Base-by-base conservation (phyloP, 441 rosid species). In the Corymbia calophylla region DNA sequence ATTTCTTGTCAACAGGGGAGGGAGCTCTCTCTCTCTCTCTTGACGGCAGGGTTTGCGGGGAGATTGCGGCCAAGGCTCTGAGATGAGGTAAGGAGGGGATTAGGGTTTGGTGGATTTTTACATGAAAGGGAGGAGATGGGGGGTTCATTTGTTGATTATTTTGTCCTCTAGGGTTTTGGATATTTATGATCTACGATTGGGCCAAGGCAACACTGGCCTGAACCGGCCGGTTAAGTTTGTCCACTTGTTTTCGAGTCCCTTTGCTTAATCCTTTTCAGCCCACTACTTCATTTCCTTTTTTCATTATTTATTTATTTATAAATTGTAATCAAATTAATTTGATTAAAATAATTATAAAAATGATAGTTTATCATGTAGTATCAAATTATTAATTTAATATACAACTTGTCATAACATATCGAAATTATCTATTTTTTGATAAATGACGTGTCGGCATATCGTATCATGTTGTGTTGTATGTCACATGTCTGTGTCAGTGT, bases 141-240 rank as follows among this genome's bases (percentile, higher is more conserved):
- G 49, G 15, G 21, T 39, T 73, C 49, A 25, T 18, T n/a, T 2
- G 25, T 91, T 92, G 88, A 86, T 91, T 86, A 51, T 77, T 89
- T 91, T 91, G 91, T 77, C 92, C 91, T 87, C 60, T 73, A 89
- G 93, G 93, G 92, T 91, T 93, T 89, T 77, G 29, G 85, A 17
- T 35, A 80, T 80, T 66, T 86, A 53, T 55, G 4, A 39, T 39
- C 84, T 73, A 17, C 12, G 8, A 39, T 39, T 73, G 84, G 51
- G 51, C 84, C 51, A 6, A 32, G 84, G 19, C 49, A 17, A 11
- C 16, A 39, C 6, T 21, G 84, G 84, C 49, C 68, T 58, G 14
- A 29, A 58, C 62, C 62, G 14, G 1, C 5, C 7, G n/a, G 84
- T 23, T 12, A 73, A 73, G 8, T 73, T 21, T 73, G 82, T 35